Percentiles rank a stretch among this genome's conserved stretches.
Evolutionary conservation across 208 protist genomes (phyloP).

Genomic region (Strigomonas culicis): DNA sequence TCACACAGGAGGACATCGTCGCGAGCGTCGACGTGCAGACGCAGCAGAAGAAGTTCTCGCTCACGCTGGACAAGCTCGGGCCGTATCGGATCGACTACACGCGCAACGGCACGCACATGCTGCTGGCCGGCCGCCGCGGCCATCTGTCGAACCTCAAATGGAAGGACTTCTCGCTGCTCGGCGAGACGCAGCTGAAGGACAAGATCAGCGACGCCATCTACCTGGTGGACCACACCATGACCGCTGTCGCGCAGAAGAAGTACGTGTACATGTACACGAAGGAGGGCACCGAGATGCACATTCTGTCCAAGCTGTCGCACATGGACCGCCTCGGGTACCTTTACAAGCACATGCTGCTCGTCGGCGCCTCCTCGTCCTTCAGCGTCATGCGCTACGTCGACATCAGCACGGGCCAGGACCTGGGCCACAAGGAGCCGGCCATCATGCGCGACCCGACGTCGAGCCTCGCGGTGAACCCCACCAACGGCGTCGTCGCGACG

Average conservation of each 20-base stretch:
- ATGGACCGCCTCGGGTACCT: slow-evolving; percentile 95
- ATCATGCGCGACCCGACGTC: slow-evolving; percentile 79
- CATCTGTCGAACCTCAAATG: slow-evolving; percentile 96
- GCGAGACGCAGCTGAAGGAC: slow-evolving; percentile 95
- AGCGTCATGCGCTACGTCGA: slow-evolving; percentile 94
- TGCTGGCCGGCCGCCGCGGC: slow-evolving; percentile 94
- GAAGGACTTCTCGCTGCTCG: slow-evolving; percentile 87
- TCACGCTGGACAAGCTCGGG: slow-evolving; percentile 91
- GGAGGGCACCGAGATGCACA: slow-evolving; percentile 96
- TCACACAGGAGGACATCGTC: slow-evolving; percentile 91
- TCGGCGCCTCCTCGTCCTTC: slow-evolving; percentile 75
- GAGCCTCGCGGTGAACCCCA: slow-evolving; percentile 89
- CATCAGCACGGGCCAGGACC: slow-evolving; percentile 91
- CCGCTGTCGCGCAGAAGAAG: slow-evolving; percentile 98
- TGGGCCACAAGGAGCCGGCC: slow-evolving; percentile 79
- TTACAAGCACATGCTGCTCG: slow-evolving; percentile 97
- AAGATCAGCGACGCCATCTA: slow-evolving; percentile 93
- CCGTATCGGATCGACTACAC: slow-evolving; percentile 95
- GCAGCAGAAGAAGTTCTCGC: slow-evolving; percentile 91
- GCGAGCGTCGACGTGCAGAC: slow-evolving; percentile 91
- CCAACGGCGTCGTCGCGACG: slow-evolving; percentile 93
- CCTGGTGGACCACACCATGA: slow-evolving; percentile 97
- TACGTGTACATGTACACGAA: slow-evolving; percentile 99
- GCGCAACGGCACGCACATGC: slow-evolving; percentile 90
- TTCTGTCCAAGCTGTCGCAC: slow-evolving; percentile 93